Percentiles rank a stretch among this genome's conserved stretches.
These are phyloP conservation scores for Coemansia biformis DNA, from an alignment of 192 early-diverging fungal species.

Conservation along the genomic window DNA sequence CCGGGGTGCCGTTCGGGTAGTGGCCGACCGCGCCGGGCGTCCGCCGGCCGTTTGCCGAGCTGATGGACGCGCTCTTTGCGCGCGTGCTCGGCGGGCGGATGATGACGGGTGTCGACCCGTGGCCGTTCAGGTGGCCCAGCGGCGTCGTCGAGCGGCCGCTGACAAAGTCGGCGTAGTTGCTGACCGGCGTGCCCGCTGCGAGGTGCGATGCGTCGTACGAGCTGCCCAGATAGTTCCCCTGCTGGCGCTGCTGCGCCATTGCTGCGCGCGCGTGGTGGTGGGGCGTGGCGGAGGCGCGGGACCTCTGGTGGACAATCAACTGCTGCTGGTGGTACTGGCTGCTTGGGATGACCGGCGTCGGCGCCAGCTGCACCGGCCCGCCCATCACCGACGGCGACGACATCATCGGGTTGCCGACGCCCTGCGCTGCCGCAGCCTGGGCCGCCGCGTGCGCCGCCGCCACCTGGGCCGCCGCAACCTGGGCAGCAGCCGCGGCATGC, in stretches of 20 bases:
- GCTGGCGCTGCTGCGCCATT: conserved; percentile 68
- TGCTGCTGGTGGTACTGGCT: conserved; percentile 71
- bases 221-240: conserved; percentile 35
- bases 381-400: conserved; percentile 44
- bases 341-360: conserved; percentile 47
- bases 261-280: conserved; percentile 90
- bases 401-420: conserved; percentile 43
- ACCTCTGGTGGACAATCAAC: conserved; percentile 63
- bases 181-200: conserved; percentile 38
- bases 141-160: conserved; percentile 48
- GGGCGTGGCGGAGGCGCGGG: conserved; percentile 70
- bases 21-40: conserved; percentile 23
- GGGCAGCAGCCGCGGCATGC: conserved; percentile 27
- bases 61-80: conserved; percentile 41
- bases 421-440: conserved; percentile 17
- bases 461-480: conserved; percentile 16
- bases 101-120: conserved; percentile 35
- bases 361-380: conserved; percentile 47
- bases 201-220: conserved; percentile 27
- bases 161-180: conserved; percentile 47
- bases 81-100: conserved; percentile 46
- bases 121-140: conserved; percentile 36
- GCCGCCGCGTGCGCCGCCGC: conserved; percentile 4
- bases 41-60: conserved; percentile 38
- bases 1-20: conserved; percentile 15